phyloP scores from a whole-genome alignment of 2,329 filamentous ascomycete genomes.

The Seiridium cupressi region DNA sequence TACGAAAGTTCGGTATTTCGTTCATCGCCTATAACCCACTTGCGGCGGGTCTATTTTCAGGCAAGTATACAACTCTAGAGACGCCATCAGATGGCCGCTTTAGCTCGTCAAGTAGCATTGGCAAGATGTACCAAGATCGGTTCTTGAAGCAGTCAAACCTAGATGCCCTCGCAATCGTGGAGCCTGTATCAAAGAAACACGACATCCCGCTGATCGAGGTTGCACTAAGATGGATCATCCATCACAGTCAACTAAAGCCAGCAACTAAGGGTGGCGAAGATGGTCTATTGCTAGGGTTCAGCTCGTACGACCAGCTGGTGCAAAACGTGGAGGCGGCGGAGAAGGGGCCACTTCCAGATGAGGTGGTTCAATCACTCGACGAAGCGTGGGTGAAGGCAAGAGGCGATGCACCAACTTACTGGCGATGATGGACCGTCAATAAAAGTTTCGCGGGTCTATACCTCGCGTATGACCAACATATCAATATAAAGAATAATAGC shows the following conservation, averaged over 20 bases:
- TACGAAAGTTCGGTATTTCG: slow-evolving; percentile 73
- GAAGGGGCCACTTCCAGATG: background rate
- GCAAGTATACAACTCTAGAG: slow-evolving; percentile 67
- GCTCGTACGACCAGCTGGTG: background rate
- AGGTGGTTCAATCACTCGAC: background rate
- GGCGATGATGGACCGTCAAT: slow-evolving; percentile 24
- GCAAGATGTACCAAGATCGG: slow-evolving; percentile 54
- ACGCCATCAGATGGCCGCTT: slow-evolving; percentile 68
- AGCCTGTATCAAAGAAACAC: slow-evolving; percentile 63
- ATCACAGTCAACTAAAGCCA: slow-evolving; percentile 62
- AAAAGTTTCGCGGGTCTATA: too few relatives aligned
- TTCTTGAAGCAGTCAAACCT: slow-evolving; percentile 69
- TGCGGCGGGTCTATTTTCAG: slow-evolving; percentile 76
- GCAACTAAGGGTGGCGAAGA: slow-evolving; percentile 45
- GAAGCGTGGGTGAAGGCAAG: background rate
- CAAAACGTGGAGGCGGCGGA: background rate
- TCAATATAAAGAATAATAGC: too few relatives aligned
- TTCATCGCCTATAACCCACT: slow-evolving; percentile 82
- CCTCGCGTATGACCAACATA: too few relatives aligned
- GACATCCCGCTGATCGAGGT: slow-evolving; percentile 69
- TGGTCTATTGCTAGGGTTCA: background rate
- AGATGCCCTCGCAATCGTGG: slow-evolving; percentile 65
- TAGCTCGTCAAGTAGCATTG: slow-evolving; percentile 47
- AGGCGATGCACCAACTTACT: slow-evolving; percentile 19
- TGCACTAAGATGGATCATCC: slow-evolving; percentile 69